These are phyloP conservation scores for Botryotinia calthae DNA, from an alignment of 2,329 filamentous ascomycete genomes.

Conservation along the genomic window DNA sequence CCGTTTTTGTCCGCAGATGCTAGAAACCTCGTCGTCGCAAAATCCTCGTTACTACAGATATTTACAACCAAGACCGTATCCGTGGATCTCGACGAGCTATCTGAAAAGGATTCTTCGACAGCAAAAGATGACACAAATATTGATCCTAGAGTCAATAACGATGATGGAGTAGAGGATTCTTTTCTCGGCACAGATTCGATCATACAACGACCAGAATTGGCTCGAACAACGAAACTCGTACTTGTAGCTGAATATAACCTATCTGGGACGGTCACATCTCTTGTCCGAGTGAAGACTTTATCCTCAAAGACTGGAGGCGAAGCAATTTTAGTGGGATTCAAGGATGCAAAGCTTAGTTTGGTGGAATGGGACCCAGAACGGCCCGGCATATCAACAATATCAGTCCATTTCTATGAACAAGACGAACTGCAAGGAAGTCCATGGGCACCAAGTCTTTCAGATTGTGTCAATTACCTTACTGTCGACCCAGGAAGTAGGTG, in stretches of 20 bases:
- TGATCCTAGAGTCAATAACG: conserved; percentile 52
- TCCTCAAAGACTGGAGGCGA: conserved; percentile 78
- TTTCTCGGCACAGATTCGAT: conserved; percentile 63
- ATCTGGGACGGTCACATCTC: conserved; percentile 77
- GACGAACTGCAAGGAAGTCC: conserved; percentile 82
- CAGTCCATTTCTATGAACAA: conserved; percentile 97
- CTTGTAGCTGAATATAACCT: conserved; percentile 82
- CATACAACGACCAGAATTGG: conserved; percentile 59
- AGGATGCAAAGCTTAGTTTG: conserved; percentile 89
- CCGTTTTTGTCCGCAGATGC: conserved; percentile 73
- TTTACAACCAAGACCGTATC: conserved; percentile 71
- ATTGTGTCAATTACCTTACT: conserved; percentile 76
- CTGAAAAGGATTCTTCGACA: conserved; percentile 31
- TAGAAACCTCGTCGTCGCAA: conserved; percentile 85
- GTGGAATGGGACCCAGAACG: conserved; percentile 89
- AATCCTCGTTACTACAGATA: conserved; percentile 88
- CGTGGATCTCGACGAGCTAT: conserved; percentile 51
- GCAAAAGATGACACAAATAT: conserved; percentile 48
- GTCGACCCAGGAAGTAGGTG: conserved; percentile 92
- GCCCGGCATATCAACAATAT: conserved; percentile 78
- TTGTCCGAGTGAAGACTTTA: conserved; percentile 72
- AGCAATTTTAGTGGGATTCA: conserved; percentile 77
- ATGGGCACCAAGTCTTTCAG: conserved; percentile 73
- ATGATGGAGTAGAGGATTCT: conserved; percentile 63
- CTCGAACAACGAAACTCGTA: conserved; percentile 72